phyloP scores from a whole-genome alignment of 169 alveolate species.

The Plasmodium cynomolgi region DNA sequence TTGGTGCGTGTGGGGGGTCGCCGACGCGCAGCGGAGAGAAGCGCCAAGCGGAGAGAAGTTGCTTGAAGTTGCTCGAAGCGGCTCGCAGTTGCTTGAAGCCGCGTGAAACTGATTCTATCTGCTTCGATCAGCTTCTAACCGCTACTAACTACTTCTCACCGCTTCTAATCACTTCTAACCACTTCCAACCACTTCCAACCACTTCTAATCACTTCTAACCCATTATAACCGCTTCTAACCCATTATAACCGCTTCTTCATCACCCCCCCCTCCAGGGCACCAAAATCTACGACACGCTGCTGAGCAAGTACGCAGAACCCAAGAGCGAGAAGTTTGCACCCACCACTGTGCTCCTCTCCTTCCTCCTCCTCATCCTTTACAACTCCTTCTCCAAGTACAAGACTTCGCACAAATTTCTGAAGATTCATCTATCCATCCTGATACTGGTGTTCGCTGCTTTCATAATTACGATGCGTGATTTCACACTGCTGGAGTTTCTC shows the following conservation, averaged over 20 bases:
- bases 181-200: background rate
- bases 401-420: conserved; percentile 25
- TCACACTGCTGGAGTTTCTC: conserved; percentile 5
- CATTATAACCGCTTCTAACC: background rate
- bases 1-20: background rate
- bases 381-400: conserved; percentile 40
- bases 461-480: conserved; percentile 31
- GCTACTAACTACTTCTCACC: no score
- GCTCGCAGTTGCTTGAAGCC: background rate
- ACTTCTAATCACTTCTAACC: background rate
- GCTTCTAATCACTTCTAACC: background rate
- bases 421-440: conserved; percentile 8
- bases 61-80: background rate
- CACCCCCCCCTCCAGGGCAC: conserved; percentile 13
- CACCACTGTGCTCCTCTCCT: conserved; percentile 9
- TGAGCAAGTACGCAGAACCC: conserved; percentile 21
- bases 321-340: conserved; percentile 16
- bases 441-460: conserved; percentile 2
- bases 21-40: no score
- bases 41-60: no score
- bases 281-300: conserved; percentile 42
- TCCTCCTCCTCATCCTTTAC: conserved; percentile 21
- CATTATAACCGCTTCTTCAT: background rate
- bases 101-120: background rate
- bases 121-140: background rate